Conservation (phyloP, 1,139 yeast genomes). For the Candida dubliniensis region DNA sequence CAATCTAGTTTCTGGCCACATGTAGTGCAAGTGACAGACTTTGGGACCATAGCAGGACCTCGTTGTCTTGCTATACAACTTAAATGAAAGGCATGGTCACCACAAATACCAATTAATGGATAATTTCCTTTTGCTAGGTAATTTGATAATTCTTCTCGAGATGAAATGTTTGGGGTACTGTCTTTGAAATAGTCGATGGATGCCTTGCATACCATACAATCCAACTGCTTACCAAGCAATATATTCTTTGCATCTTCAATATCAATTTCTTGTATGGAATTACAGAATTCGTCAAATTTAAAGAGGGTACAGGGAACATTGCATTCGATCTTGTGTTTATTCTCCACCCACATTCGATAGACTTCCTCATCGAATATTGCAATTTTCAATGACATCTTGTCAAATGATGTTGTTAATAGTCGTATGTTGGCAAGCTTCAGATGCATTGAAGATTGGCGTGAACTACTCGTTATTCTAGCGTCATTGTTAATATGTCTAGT, state of each 20-base stretch:
- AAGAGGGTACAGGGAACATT: slow-evolving; percentile 11
- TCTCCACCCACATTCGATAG: slow-evolving; percentile 26
- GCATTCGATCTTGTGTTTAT: slow-evolving; percentile 26
- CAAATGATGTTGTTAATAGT: slow-evolving; percentile 46
- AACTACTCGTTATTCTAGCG: slow-evolving; percentile 23
- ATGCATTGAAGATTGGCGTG: slow-evolving; percentile 40
- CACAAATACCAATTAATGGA: slow-evolving; percentile 37
- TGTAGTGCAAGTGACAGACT: slow-evolving; percentile 35
- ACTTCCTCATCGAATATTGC: slow-evolving; percentile 35
- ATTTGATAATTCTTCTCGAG: slow-evolving; percentile 5
- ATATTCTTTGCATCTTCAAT: slow-evolving; percentile 20
- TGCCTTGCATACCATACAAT: slow-evolving; percentile 30
- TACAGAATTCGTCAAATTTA: slow-evolving; percentile 15
- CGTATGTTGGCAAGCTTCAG: slow-evolving; percentile 54
- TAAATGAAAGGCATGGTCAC: slow-evolving; percentile 44
- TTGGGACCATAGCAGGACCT: slow-evolving; percentile 33
- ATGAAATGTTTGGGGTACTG: slow-evolving; percentile 7
- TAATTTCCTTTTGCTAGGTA: slow-evolving; percentile 13
- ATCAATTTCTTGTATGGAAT: not conserved
- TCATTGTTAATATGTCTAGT: slow-evolving; percentile 56
- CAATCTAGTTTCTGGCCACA: slow-evolving; percentile 42
- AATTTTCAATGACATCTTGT: slow-evolving; percentile 39
- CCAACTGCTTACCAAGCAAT: slow-evolving; percentile 20
- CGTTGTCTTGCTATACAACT: slow-evolving; percentile 37
- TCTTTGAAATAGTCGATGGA: slow-evolving; percentile 33